Base-by-base conservation (phyloP, 805 yeast genomes). In the Cyberlindnera sargentensis region DNA sequence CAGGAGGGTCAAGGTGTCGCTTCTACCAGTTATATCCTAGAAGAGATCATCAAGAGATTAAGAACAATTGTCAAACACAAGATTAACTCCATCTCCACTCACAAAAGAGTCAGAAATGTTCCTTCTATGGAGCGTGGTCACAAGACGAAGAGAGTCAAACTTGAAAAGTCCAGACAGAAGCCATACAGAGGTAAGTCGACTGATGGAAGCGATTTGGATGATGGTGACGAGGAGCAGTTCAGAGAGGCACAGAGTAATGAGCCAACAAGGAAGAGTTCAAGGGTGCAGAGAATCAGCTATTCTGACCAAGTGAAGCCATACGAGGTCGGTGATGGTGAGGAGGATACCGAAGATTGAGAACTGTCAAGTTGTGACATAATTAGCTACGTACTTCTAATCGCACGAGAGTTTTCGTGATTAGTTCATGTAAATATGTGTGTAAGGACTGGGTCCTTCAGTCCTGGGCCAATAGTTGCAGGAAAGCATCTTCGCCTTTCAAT, bases 401-500 rank as follows among this genome's bases (percentile, higher is more conserved):
- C 20, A 15, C 20, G 20, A 15, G 20, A 15, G 20, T 15, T 15
- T 15, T 15, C 20, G 20, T 15, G 20, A 15, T 15, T 7, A 31
- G 33, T 31, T n/a, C 10, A 31, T 10, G 15, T 31, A 6, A 6
- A 15, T 15, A 2, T 15, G 20, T 15, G 2, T 15, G 20, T 15
- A 15, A 15, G 20, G 20, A 15, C 20, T 29, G 8, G 31, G 31
- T 2, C 10, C 31, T 8, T 29, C 9, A 23, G 3, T 11, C 7
- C 25, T 35, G 20, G 6, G 23, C 65, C 44, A 88, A 68, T 58
- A 87, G 83, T 36, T 74, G 62, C 49, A 86, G 41, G 36, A 89
- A 61, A 39, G 75, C 73, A 4, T 79, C 86, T 51, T 75, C 73
- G 1, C 95, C 95, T 60, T 84, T 89, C 35, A 75, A 47, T 49